phyloP scores from a whole-genome alignment of 2,329 filamentous ascomycete species.

The Lecanoromycetidae sp. region DNA sequence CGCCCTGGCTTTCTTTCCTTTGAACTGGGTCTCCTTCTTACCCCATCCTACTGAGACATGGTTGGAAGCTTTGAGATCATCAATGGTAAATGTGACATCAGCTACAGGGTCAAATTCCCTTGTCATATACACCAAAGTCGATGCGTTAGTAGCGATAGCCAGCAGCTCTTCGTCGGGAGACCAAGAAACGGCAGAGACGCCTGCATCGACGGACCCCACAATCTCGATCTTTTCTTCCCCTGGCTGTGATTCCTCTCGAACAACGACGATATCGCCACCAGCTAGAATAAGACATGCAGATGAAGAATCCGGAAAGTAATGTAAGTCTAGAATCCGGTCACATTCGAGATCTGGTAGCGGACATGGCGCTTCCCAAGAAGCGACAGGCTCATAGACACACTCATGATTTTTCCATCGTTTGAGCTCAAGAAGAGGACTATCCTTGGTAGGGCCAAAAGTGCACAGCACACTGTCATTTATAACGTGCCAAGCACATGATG shows the following conservation, averaged over 20 bases:
- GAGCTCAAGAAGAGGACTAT: conserved; percentile 62
- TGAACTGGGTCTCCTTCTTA: conserved; percentile 95
- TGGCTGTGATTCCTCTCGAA: conserved; percentile 56
- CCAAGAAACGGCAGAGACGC: conserved; percentile 82
- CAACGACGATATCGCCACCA: conserved; percentile 79
- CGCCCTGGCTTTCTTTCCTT: conserved; percentile 76
- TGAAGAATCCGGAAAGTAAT: conserved; percentile 71
- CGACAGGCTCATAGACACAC: conserved; percentile 43
- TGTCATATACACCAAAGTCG: conserved; percentile 84
- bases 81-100: conserved; percentile 56
- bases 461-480: conserved; percentile 66
- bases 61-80: conserved; percentile 76
- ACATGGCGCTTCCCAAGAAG: conserved; percentile 80
- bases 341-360: conserved; percentile 61
- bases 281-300: conserved; percentile 73
- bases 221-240: conserved; percentile 82
- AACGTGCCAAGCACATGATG: conserved; percentile 76
- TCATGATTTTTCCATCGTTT: conserved; percentile 34
- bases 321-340: conserved; percentile 66
- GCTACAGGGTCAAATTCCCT: conserved; percentile 74
- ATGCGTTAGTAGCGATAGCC: conserved; percentile 64
- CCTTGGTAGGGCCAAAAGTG: conserved; percentile 66
- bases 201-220: conserved; percentile 83
- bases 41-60: conserved; percentile 98
- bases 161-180: conserved; percentile 90